These are phyloP conservation scores for Galeopsis tetrahit DNA, from an alignment of 257 asterid species.

Conservation along the genomic window DNA sequence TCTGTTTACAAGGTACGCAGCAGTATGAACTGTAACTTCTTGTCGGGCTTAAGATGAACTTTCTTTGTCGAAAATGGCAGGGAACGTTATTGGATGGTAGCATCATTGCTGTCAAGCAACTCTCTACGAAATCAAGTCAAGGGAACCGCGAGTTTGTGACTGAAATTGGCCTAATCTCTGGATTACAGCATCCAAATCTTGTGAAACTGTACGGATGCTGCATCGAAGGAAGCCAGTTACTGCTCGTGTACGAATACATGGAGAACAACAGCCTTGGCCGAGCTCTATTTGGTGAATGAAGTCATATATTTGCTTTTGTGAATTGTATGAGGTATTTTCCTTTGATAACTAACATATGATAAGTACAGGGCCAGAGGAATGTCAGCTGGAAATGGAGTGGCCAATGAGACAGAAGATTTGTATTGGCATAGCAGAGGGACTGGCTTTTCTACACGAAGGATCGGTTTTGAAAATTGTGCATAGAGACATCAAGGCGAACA, in stretches of 20 bases:
- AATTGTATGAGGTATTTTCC: not conserved
- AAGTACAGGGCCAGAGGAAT: conserved; percentile 55
- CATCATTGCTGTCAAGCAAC: conserved; percentile 66
- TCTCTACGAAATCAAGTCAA: conserved; percentile 64
- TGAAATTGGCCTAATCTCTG: conserved; percentile 70
- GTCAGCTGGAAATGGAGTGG: conserved; percentile 55
- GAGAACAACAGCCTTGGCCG: conserved; percentile 69
- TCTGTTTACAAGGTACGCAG: conserved; percentile 58
- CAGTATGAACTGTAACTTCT: not conserved
- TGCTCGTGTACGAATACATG: conserved; percentile 70
- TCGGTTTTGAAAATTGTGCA: conserved; percentile 67
- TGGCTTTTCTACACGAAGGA: conserved; percentile 71
- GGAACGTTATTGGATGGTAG: conserved; percentile 63
- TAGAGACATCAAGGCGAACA: conserved; percentile 67
- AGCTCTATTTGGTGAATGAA: conserved; percentile 52
- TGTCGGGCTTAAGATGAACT: not conserved
- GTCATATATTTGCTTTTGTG: not conserved
- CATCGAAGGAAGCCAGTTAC: conserved; percentile 63
- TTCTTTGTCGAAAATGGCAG: conserved; percentile 35
- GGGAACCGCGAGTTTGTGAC: conserved; percentile 71
- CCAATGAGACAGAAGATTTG: conserved; percentile 53
- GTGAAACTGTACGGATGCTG: conserved; percentile 73
- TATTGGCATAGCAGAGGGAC: conserved; percentile 62
- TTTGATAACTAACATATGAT: no score
- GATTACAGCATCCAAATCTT: conserved; percentile 66